Conservation (phyloP, 1,139 yeast species). For the Blastobotrys capitulatus region DNA sequence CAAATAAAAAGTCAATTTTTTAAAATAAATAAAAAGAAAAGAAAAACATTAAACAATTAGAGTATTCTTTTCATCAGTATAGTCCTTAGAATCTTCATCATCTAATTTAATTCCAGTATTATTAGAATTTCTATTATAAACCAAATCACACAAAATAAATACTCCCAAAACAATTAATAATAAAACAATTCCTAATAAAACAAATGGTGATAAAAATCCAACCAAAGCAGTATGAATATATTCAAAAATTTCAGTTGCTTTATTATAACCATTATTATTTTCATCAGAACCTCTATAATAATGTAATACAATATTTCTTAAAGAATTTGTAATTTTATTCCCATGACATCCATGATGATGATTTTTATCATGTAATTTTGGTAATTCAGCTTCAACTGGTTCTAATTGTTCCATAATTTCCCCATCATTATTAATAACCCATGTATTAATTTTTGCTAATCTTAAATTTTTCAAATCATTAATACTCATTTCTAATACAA, state of each 20-base stretch:
- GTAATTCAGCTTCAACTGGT: neutral
- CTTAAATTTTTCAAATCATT: neutral
- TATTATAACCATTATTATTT: slow-evolving; percentile 13
- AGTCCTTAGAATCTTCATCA: neutral
- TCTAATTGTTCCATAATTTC: slow-evolving; percentile 3
- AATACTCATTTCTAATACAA: slow-evolving; percentile 12
- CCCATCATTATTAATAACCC: neutral
- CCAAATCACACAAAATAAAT: slow-evolving; percentile 15
- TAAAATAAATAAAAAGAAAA: too few relatives aligned
- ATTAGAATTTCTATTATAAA: neutral
- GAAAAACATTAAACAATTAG: neutral
- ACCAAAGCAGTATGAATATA: slow-evolving; percentile 19
- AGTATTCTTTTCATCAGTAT: neutral
- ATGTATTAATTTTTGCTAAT: neutral
- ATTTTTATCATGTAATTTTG: neutral
- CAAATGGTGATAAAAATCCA: slow-evolving; percentile 24
- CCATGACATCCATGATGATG: neutral
- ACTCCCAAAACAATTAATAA: slow-evolving; percentile 20
- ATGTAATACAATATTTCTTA: slow-evolving; percentile 16
- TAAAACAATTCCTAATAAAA: slow-evolving; percentile 19
- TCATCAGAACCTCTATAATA: slow-evolving; percentile 23
- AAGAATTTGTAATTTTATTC: neutral
- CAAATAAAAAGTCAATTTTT: too few relatives aligned
- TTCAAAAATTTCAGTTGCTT: slow-evolving; percentile 18
- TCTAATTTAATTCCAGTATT: neutral